Conservation (phyloP, 2,329 filamentous ascomycete species). For the Pyrenophora teres region DNA sequence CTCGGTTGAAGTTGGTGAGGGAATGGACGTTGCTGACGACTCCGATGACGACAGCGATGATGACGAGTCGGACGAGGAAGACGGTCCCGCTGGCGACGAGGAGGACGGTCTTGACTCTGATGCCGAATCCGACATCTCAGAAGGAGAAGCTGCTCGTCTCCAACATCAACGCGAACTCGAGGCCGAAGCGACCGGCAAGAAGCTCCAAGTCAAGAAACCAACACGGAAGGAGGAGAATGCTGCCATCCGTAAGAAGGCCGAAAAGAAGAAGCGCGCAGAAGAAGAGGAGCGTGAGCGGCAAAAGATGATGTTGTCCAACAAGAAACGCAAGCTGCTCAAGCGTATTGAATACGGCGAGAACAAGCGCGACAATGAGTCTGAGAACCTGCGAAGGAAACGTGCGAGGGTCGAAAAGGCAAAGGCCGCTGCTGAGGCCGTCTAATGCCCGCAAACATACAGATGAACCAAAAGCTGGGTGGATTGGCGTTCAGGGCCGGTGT, state of each 20-base stretch:
- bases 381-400: conserved; percentile 84
- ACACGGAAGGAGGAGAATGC: conserved; percentile 64
- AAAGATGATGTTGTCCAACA: conserved; percentile 98
- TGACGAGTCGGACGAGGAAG: conserved; percentile 45
- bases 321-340: conserved; percentile 96
- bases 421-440: conserved; percentile 37
- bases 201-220: conserved; percentile 47
- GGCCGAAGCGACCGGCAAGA: conserved; percentile 78
- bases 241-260: conserved; percentile 68
- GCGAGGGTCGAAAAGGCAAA: conserved; percentile 77
- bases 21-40: conserved; percentile 54
- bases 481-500: conserved; percentile 24
- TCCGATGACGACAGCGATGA: conserved; percentile 53
- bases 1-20: conserved; percentile 54
- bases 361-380: conserved; percentile 88
- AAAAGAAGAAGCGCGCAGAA: conserved; percentile 65
- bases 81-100: conserved; percentile 40
- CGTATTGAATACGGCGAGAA: conserved; percentile 97
- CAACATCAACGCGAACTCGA: conserved; percentile 89
- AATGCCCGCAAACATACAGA: conserved; percentile 4
- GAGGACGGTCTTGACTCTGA: conserved; percentile 56
- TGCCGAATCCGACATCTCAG: conserved; percentile 54
- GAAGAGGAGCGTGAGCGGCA: conserved; percentile 87
- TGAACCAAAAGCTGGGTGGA: conserved; percentile 16
- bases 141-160: conserved; percentile 64